phyloP scores from a whole-genome alignment of 148 eudicot species.

The Euryodendron excelsum region DNA sequence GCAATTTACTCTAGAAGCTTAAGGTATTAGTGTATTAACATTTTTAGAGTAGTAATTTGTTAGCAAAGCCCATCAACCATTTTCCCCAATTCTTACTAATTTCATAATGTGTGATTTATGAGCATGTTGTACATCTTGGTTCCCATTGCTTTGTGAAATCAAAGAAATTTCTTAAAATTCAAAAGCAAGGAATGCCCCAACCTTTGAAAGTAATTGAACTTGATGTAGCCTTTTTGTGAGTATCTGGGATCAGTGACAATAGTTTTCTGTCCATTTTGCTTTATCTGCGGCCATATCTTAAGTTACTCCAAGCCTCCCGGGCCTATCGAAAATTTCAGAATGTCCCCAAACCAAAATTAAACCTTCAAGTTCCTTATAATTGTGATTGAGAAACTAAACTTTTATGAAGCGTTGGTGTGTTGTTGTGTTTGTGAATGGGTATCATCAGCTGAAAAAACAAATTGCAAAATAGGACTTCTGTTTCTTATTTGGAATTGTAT shows the following conservation, averaged over 20 bases:
- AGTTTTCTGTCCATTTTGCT: background rate
- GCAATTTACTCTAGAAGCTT: background rate
- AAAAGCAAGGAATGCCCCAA: background rate
- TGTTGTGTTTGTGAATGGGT: background rate
- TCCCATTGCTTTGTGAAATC: background rate
- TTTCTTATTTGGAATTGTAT: constrained; percentile 2
- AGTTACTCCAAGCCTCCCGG: background rate
- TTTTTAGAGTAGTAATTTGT: background rate
- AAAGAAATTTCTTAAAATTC: background rate
- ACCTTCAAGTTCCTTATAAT: background rate
- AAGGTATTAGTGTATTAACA: background rate
- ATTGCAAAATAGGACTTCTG: background rate
- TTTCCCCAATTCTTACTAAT: background rate
- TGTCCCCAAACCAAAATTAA: background rate
- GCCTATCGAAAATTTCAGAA: background rate
- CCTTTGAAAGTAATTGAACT: background rate
- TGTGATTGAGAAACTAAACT: background rate
- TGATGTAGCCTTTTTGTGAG: background rate
- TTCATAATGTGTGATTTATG: background rate
- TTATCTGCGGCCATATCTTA: background rate
- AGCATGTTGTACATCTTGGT: background rate
- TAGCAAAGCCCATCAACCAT: background rate
- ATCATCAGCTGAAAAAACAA: background rate
- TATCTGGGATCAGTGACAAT: background rate
- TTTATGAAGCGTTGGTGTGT: background rate